Evolutionary conservation across 225 moss, liverwort and hornwort genomes (phyloP), one percentile per base, ranked within the genome.

Genomic region (Bryoerythrophyllum caledonicum): DNA sequence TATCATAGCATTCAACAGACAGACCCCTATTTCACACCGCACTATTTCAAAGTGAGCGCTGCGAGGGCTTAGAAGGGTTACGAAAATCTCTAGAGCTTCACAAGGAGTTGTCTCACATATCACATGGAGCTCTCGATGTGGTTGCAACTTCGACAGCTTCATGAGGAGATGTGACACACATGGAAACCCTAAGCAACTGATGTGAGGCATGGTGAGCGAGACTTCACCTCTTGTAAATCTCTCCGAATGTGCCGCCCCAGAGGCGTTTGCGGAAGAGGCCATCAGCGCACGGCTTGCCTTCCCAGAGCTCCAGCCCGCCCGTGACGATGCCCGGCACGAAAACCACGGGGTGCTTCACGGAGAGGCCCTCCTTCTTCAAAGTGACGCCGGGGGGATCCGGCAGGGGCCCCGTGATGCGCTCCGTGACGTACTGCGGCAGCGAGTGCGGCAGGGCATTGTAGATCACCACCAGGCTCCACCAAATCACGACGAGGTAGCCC

Each of bases 251-350:
- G 21, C 97, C 97, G 32, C 97, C 97, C 97, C 97, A 99, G 28
- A 99, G 74, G 14, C 95, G 91, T 72, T 99, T 99, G 57, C 97
- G 89, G 63, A 99, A 99, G 52, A 99, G 73, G 1, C 88, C 87
- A 51, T 91, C 89, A 8, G 90, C 87, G 63, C 97, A 99, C 13
- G 89, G 85, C 75, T 93, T 93, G 3, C 97, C 97, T 80, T 81
- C 43, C 94, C 94, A 99, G n/a, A 99, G 93, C 81, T 99, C 97
- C 75, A 99, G 74, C 24, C 94, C 97, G 32, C 93, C 97, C 2
- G 97, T 99, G 6, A 99, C 97, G 75, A 99, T 99, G 72, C 97
- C 97, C 16, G 97, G 97, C 28, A 99, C 93, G 34, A 99, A 99
- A 9, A 99, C 77, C 7, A 99, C 90, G 0, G 97, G 97, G 53